Conservation (phyloP, 441 rosid species). For the Erysimum pusillum region DNA sequence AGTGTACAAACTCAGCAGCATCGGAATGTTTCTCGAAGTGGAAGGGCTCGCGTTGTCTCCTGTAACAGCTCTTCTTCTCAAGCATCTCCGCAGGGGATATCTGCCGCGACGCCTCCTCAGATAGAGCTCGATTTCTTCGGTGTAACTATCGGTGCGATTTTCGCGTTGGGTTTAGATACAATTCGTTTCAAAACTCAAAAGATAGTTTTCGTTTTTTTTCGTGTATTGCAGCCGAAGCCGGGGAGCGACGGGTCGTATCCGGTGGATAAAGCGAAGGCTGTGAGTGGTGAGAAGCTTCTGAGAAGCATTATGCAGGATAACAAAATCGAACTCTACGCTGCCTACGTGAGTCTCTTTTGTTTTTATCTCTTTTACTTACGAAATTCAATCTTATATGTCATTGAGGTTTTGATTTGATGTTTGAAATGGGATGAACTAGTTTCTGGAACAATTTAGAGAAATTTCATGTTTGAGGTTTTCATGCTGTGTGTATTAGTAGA, state of each 20-base stretch:
- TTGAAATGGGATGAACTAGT: not conserved
- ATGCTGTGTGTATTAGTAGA: not conserved
- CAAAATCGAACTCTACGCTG: slow-evolving; percentile 83
- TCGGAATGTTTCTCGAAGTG: not conserved
- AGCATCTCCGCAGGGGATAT: slow-evolving; percentile 28
- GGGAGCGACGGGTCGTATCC: slow-evolving; percentile 65
- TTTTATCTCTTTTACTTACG: not conserved
- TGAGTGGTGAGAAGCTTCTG: slow-evolving; percentile 84
- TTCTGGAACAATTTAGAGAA: not conserved
- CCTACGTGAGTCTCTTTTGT: slow-evolving; percentile 70
- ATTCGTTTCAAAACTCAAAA: slow-evolving; percentile 1
- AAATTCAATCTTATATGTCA: slow-evolving; percentile 3
- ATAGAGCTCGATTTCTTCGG: slow-evolving; percentile 80
- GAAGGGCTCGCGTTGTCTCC: slow-evolving; percentile 30
- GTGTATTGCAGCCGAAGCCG: slow-evolving; percentile 68
- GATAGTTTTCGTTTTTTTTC: not conserved
- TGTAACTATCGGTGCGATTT: slow-evolving; percentile 50
- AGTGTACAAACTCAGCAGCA: slow-evolving; percentile 7
- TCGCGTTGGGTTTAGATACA: not conserved
- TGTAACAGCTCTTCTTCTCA: slow-evolving; percentile 46
- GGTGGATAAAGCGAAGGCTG: slow-evolving; percentile 65
- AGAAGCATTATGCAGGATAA: slow-evolving; percentile 82
- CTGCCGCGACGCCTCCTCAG: slow-evolving; percentile 54
- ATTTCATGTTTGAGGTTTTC: too few species aligned
- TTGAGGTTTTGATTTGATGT: slow-evolving; percentile 1